Conservation (phyloP, 1,284 basidiomycete species). For the Leccinum angustisporum region DNA sequence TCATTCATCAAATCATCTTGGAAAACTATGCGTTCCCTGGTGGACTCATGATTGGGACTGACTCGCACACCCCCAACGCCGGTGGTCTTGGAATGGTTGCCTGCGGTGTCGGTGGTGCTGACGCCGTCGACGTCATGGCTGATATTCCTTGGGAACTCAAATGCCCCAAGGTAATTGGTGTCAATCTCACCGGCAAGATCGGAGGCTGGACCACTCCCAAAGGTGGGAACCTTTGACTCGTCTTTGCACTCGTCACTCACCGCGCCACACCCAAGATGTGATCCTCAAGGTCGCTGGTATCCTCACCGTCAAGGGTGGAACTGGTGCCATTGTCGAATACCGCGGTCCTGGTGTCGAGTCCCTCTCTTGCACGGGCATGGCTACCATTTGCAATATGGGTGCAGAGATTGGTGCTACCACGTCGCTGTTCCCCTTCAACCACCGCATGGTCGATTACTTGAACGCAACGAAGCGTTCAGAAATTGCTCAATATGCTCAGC, state of each 20-base stretch:
- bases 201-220: conserved; percentile 97
- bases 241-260: conserved; percentile 1
- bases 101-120: conserved; percentile 98
- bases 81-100: conserved; percentile 99
- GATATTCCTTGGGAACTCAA: conserved; percentile 98
- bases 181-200: conserved; percentile 95
- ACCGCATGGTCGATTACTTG: conserved; percentile 91
- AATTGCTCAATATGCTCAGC: conserved; percentile 88
- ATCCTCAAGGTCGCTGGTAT: conserved; percentile 98
- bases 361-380: conserved; percentile 98
- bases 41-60: conserved; percentile 99
- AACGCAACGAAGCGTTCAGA: conserved; percentile 89
- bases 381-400: conserved; percentile 99
- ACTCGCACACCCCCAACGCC: conserved; percentile 99
- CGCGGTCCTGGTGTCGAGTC: conserved; percentile 92
- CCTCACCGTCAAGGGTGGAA: conserved; percentile 97
- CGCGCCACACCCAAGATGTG: conserved; percentile 58
- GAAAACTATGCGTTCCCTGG: conserved; percentile 99
- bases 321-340: conserved; percentile 97
- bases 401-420: conserved; percentile 99
- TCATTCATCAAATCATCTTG: conserved; percentile 96
- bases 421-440: conserved; percentile 98
- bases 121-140: conserved; percentile 99
- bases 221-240: conserved; percentile 45
- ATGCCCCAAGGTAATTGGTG: conserved; percentile 98